phyloP scores from a whole-genome alignment of 78 protist species.

The Emiliania huxleyi region DNA sequence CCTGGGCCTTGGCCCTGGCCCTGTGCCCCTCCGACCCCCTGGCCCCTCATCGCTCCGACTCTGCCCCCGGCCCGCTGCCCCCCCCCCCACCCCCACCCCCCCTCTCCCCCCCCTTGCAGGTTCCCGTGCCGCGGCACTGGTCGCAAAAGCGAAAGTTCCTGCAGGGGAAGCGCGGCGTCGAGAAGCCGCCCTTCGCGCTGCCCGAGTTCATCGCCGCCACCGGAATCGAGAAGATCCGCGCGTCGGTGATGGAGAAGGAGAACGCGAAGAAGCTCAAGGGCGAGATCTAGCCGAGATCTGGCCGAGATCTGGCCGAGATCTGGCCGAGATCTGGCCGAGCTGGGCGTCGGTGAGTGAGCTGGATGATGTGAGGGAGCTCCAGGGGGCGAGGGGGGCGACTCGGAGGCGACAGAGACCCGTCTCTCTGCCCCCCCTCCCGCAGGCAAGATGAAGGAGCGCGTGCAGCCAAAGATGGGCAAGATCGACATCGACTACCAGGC shows the following conservation, averaged over 20 bases:
- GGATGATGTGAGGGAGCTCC: not conserved
- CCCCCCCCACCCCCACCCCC: too few relatives aligned
- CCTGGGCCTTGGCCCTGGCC: too few relatives aligned
- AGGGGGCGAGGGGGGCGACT: constrained; percentile 69
- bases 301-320: too few relatives aligned
- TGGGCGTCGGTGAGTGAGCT: too few relatives aligned
- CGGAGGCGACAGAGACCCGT: constrained; percentile 26
- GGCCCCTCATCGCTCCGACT: too few relatives aligned
- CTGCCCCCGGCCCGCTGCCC: too few relatives aligned
- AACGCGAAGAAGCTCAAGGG: constrained; percentile 56
- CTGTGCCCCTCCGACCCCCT: too few relatives aligned
- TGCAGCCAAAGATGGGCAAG: constrained; percentile 78
- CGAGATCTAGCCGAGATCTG: too few relatives aligned
- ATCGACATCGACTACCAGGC: constrained; percentile 92
- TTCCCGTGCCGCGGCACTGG: constrained; percentile 99
- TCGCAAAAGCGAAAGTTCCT: constrained; percentile 90
- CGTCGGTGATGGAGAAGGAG: constrained; percentile 65
- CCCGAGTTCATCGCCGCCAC: constrained; percentile 96
- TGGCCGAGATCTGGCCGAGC: too few relatives aligned
- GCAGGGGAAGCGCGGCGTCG: constrained; percentile 90
- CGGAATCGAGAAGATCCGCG: constrained; percentile 90
- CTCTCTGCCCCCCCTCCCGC: too few relatives aligned
- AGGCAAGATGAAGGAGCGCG: not conserved
- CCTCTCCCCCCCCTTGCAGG: too few relatives aligned
- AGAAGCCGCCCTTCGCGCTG: constrained; percentile 86